These are phyloP conservation scores for Cryptosporidium meleagridis DNA, from an alignment of 169 alveolate genomes.

Conservation along the genomic window DNA sequence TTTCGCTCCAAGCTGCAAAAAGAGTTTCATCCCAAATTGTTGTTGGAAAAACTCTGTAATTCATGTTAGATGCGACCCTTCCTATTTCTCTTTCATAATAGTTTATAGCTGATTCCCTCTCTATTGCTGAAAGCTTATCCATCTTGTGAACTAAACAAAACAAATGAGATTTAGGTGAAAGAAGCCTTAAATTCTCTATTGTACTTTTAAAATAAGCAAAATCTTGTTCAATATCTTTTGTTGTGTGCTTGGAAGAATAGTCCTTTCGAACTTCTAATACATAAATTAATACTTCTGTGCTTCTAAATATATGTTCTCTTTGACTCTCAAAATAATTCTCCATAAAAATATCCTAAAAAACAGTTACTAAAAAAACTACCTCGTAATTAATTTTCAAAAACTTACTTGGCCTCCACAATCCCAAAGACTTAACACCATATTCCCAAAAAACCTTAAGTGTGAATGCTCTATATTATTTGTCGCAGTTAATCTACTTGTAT, in stretches of 20 bases:
- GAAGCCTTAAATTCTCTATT: constrained; percentile 85
- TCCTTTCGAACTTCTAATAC: constrained; percentile 85
- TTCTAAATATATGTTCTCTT: constrained; percentile 89
- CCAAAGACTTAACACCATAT: constrained; percentile 89
- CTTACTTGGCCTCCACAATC: constrained; percentile 94
- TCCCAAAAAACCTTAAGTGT: constrained; percentile 91
- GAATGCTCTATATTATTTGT: constrained; percentile 86
- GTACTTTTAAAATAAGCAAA: constrained; percentile 85
- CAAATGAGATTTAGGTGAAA: constrained; percentile 88
- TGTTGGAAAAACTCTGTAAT: constrained; percentile 83
- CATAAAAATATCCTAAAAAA: constrained; percentile 89
- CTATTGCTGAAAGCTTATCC: constrained; percentile 87
- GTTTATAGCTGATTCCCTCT: constrained; percentile 83
- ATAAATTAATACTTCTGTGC: constrained; percentile 91
- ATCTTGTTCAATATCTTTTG: constrained; percentile 84
- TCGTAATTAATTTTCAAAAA: background rate
- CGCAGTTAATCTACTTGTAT: constrained; percentile 87
- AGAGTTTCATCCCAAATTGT: constrained; percentile 94
- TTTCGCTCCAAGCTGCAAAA: constrained; percentile 92
- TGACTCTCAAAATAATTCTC: constrained; percentile 92
- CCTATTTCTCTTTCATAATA: constrained; percentile 82
- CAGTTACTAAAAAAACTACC: background rate
- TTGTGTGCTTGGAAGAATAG: constrained; percentile 51
- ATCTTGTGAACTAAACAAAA: constrained; percentile 92
- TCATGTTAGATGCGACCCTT: constrained; percentile 72